Conservation (phyloP, 163 green algal genomes). For the Chlamydomonas reinhardtii region DNA sequence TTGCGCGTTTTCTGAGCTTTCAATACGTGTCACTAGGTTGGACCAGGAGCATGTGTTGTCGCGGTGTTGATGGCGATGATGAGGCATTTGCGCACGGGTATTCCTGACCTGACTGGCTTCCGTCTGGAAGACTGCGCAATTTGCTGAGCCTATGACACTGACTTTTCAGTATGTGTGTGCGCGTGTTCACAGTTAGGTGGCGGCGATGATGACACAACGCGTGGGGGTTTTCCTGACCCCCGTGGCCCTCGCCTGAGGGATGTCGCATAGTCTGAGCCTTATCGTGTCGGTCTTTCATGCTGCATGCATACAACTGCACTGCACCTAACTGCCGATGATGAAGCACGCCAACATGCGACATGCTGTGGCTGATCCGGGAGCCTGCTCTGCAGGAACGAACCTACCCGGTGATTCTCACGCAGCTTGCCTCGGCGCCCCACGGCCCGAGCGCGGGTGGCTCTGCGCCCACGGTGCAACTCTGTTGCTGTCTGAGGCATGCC, state of each 20-base stretch:
- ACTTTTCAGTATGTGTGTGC: not conserved
- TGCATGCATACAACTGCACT: no score
- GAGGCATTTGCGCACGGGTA: not conserved
- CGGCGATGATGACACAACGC: not conserved
- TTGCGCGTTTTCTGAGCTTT: not conserved
- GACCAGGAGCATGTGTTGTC: no score
- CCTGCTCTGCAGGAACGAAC: slow-evolving; percentile 50
- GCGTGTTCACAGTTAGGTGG: no score
- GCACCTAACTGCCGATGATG: slow-evolving; percentile 12
- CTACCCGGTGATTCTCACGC: slow-evolving; percentile 30
- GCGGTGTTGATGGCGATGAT: not conserved
- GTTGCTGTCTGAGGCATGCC: slow-evolving; percentile 46
- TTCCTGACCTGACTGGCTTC: not conserved
- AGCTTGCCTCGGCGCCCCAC: not conserved
- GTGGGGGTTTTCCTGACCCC: slow-evolving; percentile 12
- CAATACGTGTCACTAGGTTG: not conserved
- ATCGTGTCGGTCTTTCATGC: no score
- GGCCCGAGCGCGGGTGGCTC: not conserved
- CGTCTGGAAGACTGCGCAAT: not conserved
- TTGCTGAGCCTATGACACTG: not conserved
- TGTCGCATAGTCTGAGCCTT: not conserved
- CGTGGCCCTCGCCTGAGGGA: not conserved
- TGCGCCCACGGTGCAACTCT: slow-evolving; percentile 33
- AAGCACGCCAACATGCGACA: slow-evolving; percentile 21
- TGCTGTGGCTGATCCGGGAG: slow-evolving; percentile 32